These are phyloP conservation scores for Neonectria hederae DNA, from an alignment of 2,329 filamentous ascomycete genomes.

Conservation along the genomic window DNA sequence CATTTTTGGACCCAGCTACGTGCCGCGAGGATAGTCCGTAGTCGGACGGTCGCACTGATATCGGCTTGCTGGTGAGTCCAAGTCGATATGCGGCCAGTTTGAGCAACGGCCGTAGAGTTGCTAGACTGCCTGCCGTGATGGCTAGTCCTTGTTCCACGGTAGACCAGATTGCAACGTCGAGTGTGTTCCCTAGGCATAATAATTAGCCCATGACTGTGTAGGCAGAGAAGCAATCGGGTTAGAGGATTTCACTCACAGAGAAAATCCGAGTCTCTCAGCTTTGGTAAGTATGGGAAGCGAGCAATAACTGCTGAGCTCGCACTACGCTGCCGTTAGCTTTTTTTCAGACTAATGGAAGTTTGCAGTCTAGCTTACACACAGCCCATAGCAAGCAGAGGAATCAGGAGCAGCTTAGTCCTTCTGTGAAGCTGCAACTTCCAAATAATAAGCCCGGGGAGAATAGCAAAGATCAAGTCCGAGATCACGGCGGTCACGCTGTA, in stretches of 20 bases:
- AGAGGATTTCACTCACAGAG: constrained; percentile 44
- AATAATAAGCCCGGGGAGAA: constrained; percentile 62
- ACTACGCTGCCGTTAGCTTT: constrained; percentile 32
- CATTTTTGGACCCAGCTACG: constrained; percentile 32
- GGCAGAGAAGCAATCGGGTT: not conserved
- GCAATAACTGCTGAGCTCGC: constrained; percentile 53
- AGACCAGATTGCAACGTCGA: constrained; percentile 57
- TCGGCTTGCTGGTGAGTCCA: constrained; percentile 29
- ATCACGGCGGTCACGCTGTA: constrained; percentile 57
- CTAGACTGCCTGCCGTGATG: constrained; percentile 54
- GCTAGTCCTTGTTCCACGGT: constrained; percentile 55
- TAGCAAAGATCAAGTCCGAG: constrained; percentile 58
- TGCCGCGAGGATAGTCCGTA: constrained; percentile 7
- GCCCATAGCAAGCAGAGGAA: constrained; percentile 62
- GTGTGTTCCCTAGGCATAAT: constrained; percentile 44
- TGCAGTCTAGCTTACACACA: constrained; percentile 49
- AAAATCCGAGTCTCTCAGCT: constrained; percentile 49
- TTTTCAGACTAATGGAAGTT: too few relatives aligned
- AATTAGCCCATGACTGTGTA: not conserved
- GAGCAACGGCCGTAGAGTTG: constrained; percentile 54
- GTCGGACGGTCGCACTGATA: constrained; percentile 22
- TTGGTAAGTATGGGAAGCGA: constrained; percentile 48
- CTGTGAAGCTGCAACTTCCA: constrained; percentile 61
- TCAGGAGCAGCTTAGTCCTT: constrained; percentile 59
- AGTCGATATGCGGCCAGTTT: constrained; percentile 32